Conservation (phyloP, 1,139 yeast genomes). For the Yamadazyma dushanensis region DNA sequence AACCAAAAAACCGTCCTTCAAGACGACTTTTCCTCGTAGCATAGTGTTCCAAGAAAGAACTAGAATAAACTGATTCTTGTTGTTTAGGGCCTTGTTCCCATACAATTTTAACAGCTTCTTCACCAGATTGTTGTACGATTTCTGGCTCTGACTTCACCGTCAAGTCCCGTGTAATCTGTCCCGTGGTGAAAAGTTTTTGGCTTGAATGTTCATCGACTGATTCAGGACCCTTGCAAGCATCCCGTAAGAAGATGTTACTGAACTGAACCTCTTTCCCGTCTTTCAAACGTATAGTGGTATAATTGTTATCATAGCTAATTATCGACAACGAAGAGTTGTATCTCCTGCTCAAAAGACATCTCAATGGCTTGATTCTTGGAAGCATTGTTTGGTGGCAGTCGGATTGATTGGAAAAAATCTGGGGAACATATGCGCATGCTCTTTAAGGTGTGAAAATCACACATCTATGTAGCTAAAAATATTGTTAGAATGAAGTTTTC, state of each 20-base stretch:
- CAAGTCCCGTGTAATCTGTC: constrained; percentile 34
- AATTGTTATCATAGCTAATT: constrained; percentile 18
- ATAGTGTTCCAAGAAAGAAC: constrained; percentile 47
- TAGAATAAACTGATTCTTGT: constrained; percentile 42
- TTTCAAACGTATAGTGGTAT: constrained; percentile 20
- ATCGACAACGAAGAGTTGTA: constrained; percentile 6
- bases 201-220: constrained; percentile 58
- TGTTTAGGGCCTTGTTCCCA: constrained; percentile 54
- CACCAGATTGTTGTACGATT: constrained; percentile 22
- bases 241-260: constrained; percentile 62
- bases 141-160: constrained; percentile 26
- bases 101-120: constrained; percentile 34
- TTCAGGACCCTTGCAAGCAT: constrained; percentile 51
- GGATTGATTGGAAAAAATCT: background rate
- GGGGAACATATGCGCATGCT: constrained; percentile 1
- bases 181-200: constrained; percentile 70
- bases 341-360: constrained; percentile 1
- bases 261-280: constrained; percentile 37
- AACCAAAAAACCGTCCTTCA: constrained; percentile 33
- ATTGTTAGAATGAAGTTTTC: too few species aligned
- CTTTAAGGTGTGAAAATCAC: too few species aligned
- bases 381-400: too few species aligned
- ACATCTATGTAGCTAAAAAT: too few species aligned
- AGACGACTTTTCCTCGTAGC: constrained; percentile 35
- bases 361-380: constrained; percentile 1